Evolutionary conservation across 2,329 filamentous ascomycete genomes (phyloP), one percentile per base, ranked within the genome.

Genomic region (Talaromyces funiculosus): DNA sequence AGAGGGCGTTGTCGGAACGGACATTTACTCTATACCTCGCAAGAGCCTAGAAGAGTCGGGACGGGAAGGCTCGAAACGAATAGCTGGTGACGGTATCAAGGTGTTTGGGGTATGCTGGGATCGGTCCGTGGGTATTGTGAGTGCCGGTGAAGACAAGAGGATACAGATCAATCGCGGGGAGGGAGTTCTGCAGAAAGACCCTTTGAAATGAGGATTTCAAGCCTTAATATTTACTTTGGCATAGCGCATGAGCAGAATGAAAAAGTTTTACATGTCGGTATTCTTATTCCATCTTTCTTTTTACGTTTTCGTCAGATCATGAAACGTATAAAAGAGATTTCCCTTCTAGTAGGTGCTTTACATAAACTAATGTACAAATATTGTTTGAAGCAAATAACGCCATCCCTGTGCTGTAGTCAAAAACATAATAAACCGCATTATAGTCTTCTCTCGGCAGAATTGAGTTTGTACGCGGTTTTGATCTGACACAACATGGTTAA

Each of bases 41-140:
- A 90, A 94, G 75, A 89, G 86, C 73, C 79, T 83, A 63, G 84
- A 85, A 71, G 81, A 84, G 63, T 84, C 85, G 71, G 81, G 83
- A 62, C 85, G 84, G 71, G 85, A 86, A 69, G 71, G 72, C 40
- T 69, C 66, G 61, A 84, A 83, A 70, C 82, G 81, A 16, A 80
- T 86, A 42, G 87, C 86, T 7, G 92, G 92, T 1, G 90, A 94
- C 62, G 92, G 92, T 24, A 85, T 88, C 64, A 97, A 97, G 82
- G 91, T 99, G 53, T 90, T 97, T 74, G 84, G 86, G 35, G 90
- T 97, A 4, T 84, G 81, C 62, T 99, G 94, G 94, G 90, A 97
- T 74, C 80, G 82, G 72, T 84, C 86, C 6, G 86, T 95, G 71
- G 95, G 94, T 1, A 93, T 99, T 72, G 89, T 97, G 47, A 95